Evolutionary conservation across 2,329 filamentous ascomycete species (phyloP), one percentile per base, ranked within the genome.

Genomic region (Tolypocladium nubicola): DNA sequence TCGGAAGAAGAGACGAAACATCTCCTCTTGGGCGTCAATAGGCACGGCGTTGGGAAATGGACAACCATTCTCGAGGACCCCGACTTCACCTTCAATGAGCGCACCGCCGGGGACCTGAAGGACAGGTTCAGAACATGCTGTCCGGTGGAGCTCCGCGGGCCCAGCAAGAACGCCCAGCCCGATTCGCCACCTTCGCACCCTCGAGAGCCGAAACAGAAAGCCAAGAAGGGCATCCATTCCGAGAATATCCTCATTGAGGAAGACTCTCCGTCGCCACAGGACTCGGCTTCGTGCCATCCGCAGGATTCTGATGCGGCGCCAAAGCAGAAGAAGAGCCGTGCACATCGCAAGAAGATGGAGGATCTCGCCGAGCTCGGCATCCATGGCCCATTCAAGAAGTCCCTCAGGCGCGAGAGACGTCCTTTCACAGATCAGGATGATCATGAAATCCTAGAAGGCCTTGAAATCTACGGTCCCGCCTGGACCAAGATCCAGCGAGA

Each of bases 401-500:
- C 83, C 0, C 75, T 78, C 53, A 78, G 84, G 35, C 79, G 84
- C 26, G 81, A 83, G 65, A 75, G 84, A 53, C 75, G 80, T 4
- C 79, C 81, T 0, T 87, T 86, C 61, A 83, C 82, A 0, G 80
- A 83, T 35, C 76, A 83, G 61, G 84, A 87, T 58, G 84, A 87
- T 63, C 73, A 72, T 37, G 80, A 84, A 61, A 87, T 87, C 50
- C 71, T 86, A 1, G 74, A 81, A 58, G 84, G 84, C 0, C 78
- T 85, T 41, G 73, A 82, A 43, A 65, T 76, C 4, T 85, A 86
- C 64, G 84, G 84, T 0, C 81, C 83, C 10, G 78, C 82, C 10
- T 87, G 84, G 84, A 85, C 83, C 55, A 82, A 80, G 66, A 87
- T 87, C 23, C 83, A 85, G 65, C 76, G 82, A 40, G 83, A 87